Evolutionary conservation across 2,329 filamentous ascomycete species (phyloP), one percentile per base, ranked within the genome.

Genomic region (Didymella exigua): DNA sequence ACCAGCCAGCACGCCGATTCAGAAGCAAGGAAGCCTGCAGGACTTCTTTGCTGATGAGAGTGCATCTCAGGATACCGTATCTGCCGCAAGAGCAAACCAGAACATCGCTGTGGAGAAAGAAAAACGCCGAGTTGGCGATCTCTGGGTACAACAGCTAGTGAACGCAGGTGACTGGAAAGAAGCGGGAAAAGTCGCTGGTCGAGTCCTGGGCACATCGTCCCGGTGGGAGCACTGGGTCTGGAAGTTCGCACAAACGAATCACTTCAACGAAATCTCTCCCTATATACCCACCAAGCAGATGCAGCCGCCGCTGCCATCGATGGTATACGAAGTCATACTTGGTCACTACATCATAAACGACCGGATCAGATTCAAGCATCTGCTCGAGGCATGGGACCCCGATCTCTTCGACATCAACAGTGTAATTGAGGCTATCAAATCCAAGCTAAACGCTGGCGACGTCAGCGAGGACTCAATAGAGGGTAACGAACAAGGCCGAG

Each of bases 211-310:
- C 37, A 91, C 88, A 1, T 86, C 91, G 1, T 82, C 89, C 42
- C 82, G 89, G 63, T 99, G 95, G 95, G 93, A 98, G 76, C 91
- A 96, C 67, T 98, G 93, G 92, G 89, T 96, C 5, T 96, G 90
- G 86, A 88, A 86, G 0, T 99, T 99, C 76, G 91, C 92, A 7
- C 89, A 91, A 34, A 89, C 90, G 2, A 84, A 90, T 60, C 91
- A 87, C 68, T 91, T 96, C 65, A 91, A 97, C 71, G 93, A 96
- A 65, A 96, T 99, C 57, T 89, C 90, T 5, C 84, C 89, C 30
- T 87, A 89, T 67, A 90, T 99, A 26, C 95, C 95, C 0, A 86
- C 85, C 1, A 84, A 87, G 48, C 85, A 87, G n/a, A 82, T 96
- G 71, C 85, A 84, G 24, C 93, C 93, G 7, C 88, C 91, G 0